Conservation (phyloP, 495 filamentous ascomycete species). For the Podospora didyma region DNA sequence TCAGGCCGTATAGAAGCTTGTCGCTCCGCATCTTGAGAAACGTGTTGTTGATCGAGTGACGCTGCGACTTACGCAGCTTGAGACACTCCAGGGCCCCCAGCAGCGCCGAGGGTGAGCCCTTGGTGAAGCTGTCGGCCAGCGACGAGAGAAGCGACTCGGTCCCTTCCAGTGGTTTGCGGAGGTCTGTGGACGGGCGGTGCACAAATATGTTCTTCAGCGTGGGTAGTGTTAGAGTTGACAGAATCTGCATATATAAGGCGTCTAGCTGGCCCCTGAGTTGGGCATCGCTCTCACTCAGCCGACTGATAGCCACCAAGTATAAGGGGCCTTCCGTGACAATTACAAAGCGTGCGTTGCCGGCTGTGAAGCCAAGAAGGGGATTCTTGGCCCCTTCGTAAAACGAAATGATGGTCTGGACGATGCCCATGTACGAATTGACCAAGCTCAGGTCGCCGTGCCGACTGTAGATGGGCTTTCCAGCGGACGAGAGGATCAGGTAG, state of each 20-base stretch:
- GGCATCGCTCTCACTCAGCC: constrained; percentile 80
- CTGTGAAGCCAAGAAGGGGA: constrained; percentile 73
- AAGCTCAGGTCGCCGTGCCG: constrained; percentile 86
- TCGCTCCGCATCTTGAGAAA: constrained; percentile 71
- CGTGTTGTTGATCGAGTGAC: constrained; percentile 79
- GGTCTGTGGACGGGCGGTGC: constrained; percentile 83
- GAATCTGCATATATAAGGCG: constrained; percentile 94
- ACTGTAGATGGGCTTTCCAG: constrained; percentile 97
- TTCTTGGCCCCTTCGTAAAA: constrained; percentile 83
- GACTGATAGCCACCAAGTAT: constrained; percentile 90
- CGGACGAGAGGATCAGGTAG: constrained; percentile 91
- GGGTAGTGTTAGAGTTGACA: constrained; percentile 90
- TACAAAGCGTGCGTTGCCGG: constrained; percentile 79
- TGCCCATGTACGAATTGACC: constrained; percentile 89
- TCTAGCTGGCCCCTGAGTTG: constrained; percentile 87
- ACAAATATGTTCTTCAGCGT: constrained; percentile 86
- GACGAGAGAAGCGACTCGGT: constrained; percentile 89
- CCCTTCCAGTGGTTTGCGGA: constrained; percentile 88
- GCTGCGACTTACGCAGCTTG: constrained; percentile 79
- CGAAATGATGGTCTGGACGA: constrained; percentile 95
- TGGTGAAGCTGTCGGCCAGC: constrained; percentile 89
- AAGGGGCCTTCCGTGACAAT: constrained; percentile 78
- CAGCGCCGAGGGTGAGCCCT: constrained; percentile 82
- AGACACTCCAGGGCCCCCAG: constrained; percentile 90
- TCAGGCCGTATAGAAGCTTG: constrained; percentile 83